Evolutionary conservation across 2,329 filamentous ascomycete species (phyloP).

Genomic region (Seiridium cupressi): DNA sequence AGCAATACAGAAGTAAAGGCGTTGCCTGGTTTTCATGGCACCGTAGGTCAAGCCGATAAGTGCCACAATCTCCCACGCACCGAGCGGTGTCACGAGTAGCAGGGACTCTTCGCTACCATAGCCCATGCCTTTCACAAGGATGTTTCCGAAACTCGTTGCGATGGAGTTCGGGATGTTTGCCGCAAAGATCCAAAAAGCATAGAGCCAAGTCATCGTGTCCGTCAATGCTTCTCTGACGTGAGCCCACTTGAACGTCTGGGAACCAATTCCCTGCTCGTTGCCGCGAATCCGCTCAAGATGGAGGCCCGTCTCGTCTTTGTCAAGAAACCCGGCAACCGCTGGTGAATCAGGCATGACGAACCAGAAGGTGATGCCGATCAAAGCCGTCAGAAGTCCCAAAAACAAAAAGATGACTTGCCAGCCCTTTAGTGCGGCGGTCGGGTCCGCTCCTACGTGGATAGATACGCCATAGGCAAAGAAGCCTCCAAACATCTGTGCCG

Average conservation of each 20-base stretch:
- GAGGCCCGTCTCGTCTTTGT: slow-evolving; percentile 16
- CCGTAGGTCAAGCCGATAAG: slow-evolving; percentile 33
- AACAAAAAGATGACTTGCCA: slow-evolving; percentile 38
- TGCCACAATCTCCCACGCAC: slow-evolving; percentile 34
- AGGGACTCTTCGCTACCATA: slow-evolving; percentile 30
- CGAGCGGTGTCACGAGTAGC: slow-evolving; percentile 34
- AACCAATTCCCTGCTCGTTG: slow-evolving; percentile 23
- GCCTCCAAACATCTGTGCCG: slow-evolving; percentile 34
- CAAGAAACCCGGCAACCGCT: slow-evolving; percentile 22
- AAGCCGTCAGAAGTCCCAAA: slow-evolving; percentile 23
- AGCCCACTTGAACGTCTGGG: slow-evolving; percentile 28
- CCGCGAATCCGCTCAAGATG: slow-evolving; percentile 23
- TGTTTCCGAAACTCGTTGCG: slow-evolving; percentile 34
- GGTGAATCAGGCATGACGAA: slow-evolving; percentile 25
- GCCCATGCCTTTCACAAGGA: slow-evolving; percentile 35
- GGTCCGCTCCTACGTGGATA: slow-evolving; percentile 24
- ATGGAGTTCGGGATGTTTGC: slow-evolving; percentile 35
- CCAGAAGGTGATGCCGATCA: slow-evolving; percentile 18
- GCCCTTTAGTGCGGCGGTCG: slow-evolving; percentile 22
- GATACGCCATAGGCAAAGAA: slow-evolving; percentile 32
- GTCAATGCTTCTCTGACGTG: slow-evolving; percentile 31
- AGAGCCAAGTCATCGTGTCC: slow-evolving; percentile 34
- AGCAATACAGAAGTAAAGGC: slow-evolving; percentile 31
- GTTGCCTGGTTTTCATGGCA: slow-evolving; percentile 31
- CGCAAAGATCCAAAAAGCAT: slow-evolving; percentile 32